Evolutionary conservation across 768 basidiomycete genomes (phyloP).

Genomic region (Lactarius deliciosus): DNA sequence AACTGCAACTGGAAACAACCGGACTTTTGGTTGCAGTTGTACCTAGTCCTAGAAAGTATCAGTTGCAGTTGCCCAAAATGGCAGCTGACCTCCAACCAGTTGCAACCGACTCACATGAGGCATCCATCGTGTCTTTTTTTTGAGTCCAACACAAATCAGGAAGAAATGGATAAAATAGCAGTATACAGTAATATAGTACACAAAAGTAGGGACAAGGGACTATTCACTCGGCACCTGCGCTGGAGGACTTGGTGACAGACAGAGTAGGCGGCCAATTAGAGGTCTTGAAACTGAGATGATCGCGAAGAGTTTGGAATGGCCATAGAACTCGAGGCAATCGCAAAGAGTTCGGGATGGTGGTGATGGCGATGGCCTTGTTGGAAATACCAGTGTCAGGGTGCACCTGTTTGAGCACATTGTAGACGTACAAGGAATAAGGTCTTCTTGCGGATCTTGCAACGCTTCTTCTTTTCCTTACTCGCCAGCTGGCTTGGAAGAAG

Average conservation of each 20-base stretch:
- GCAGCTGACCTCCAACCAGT: no score
- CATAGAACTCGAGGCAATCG: no score
- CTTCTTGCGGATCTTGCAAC: conserved; percentile 83
- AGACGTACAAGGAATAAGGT: conserved; percentile 93
- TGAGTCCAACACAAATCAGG: neutral
- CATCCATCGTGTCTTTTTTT: no score
- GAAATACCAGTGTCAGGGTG: conserved; percentile 99
- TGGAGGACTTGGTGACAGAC: conserved; percentile 87
- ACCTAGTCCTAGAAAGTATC: no score
- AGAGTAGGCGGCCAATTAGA: conserved; percentile 94
- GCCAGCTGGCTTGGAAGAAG: conserved; percentile 52
- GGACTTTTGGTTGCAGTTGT: no score
- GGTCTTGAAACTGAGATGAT: no score
- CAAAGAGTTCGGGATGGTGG: no score
- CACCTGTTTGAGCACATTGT: conserved; percentile 94
- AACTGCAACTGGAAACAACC: no score
- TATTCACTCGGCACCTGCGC: conserved; percentile 63
- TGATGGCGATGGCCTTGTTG: conserved; percentile 98
- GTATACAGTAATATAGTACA: conserved; percentile 34
- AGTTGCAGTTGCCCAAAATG: no score
- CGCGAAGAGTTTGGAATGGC: no score
- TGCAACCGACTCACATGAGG: no score
- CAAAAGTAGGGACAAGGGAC: conserved; percentile 24
- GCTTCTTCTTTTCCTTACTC: conserved; percentile 82
- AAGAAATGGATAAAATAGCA: conserved; percentile 34